phyloP scores from a whole-genome alignment of 345 rosid species.

The Streptanthus diversifolius region DNA sequence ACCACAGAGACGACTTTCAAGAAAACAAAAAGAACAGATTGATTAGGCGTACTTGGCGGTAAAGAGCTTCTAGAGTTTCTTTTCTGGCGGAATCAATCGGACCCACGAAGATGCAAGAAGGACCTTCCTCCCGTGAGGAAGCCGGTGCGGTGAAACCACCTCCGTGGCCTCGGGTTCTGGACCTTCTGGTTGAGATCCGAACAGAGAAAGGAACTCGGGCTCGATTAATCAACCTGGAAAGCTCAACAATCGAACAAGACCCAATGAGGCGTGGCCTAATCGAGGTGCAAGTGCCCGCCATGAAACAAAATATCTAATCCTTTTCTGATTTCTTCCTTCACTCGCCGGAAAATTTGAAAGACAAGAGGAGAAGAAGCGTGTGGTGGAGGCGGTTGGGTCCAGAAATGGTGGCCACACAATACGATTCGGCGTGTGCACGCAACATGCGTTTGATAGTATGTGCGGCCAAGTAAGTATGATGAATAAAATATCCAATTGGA shows the following conservation, averaged over 20 bases:
- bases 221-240: conserved; percentile 38
- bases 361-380: not conserved
- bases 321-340: not conserved
- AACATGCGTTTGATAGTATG: conserved; percentile 4
- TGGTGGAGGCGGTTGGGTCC: conserved; percentile 23
- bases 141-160: conserved; percentile 35
- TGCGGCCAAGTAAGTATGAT: not conserved
- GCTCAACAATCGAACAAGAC: conserved; percentile 37
- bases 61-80: conserved; percentile 96
- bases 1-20: not conserved
- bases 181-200: conserved; percentile 37
- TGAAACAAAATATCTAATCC: conserved; percentile 14
- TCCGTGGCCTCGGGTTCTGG: conserved; percentile 38
- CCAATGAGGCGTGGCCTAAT: conserved; percentile 50
- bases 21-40: not conserved
- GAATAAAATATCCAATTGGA: not conserved
- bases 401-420: conserved; percentile 31
- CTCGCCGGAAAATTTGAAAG: conserved; percentile 16
- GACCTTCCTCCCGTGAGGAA: conserved; percentile 54
- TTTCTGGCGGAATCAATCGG: conserved; percentile 87
- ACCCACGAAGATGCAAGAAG: conserved; percentile 86
- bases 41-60: conserved; percentile 49
- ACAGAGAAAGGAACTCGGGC: conserved; percentile 47
- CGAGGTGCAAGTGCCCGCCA: conserved; percentile 66
- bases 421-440: conserved; percentile 38